phyloP scores from a whole-genome alignment of 2,329 filamentous ascomycete species.

The Arthrobotrys sphaeroides region DNA sequence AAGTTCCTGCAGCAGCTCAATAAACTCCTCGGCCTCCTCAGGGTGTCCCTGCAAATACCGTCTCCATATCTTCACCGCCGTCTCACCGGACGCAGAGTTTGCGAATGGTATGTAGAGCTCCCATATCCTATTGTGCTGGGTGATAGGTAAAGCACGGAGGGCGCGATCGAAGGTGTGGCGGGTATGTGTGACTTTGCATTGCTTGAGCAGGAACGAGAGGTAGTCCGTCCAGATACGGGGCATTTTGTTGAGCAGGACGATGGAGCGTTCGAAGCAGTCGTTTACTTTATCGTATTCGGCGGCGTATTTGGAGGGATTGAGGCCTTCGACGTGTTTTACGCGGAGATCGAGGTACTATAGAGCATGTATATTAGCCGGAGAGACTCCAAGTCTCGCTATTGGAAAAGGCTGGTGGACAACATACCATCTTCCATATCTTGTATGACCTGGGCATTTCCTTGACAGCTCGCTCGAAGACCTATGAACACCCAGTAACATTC shows the following conservation, averaged over 20 bases:
- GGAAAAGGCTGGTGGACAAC: constrained; percentile 53
- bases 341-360: constrained; percentile 83
- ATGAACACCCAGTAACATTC: too few species aligned
- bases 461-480: constrained; percentile 88
- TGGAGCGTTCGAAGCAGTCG: constrained; percentile 86
- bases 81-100: constrained; percentile 86
- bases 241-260: constrained; percentile 98
- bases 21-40: constrained; percentile 93
- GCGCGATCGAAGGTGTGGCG: constrained; percentile 91
- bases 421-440: constrained; percentile 95
- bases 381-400: constrained; percentile 47
- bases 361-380: neutral
- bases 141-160: constrained; percentile 87
- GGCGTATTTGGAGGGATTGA: constrained; percentile 82
- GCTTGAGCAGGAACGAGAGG: constrained; percentile 84
- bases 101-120: constrained; percentile 89
- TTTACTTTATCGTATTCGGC: constrained; percentile 93
- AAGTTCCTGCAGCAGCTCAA: constrained; percentile 83
- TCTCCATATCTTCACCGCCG: constrained; percentile 91
- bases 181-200: constrained; percentile 88
- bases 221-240: constrained; percentile 99
- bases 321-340: constrained; percentile 78
- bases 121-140: constrained; percentile 97
- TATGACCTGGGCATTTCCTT: constrained; percentile 90
- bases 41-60: constrained; percentile 97